A percentile compares a stretch with the other conserved stretches of the same genome.
phyloP scores from a whole-genome alignment of 2,329 filamentous ascomycete genomes.

The Myrmaecium sp. region DNA sequence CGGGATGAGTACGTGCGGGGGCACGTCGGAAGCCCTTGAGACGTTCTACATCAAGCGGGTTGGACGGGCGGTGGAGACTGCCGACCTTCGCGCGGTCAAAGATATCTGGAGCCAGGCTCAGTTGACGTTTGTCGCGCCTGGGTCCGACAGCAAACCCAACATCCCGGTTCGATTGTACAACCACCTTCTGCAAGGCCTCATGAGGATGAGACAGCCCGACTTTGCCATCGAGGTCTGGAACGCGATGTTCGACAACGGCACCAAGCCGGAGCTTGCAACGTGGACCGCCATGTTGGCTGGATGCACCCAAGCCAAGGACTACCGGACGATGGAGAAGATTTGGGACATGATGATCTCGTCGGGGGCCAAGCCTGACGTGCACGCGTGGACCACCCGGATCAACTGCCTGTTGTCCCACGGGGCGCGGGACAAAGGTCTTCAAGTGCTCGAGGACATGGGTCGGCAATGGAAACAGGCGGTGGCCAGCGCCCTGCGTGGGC shows the following conservation, averaged over 20 bases:
- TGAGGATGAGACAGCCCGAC: conserved; percentile 24
- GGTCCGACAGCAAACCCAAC: conserved; percentile 3
- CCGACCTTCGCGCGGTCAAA: conserved; percentile 8
- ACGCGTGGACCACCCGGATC: conserved; percentile 56
- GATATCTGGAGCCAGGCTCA: conserved; percentile 11
- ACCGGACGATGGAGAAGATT: conserved; percentile 43
- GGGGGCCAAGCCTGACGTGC: conserved; percentile 42
- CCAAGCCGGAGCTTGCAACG: conserved; percentile 44
- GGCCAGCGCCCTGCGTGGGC: too few species aligned
- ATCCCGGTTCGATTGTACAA: conserved; percentile 22
- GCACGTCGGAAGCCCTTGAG: too few species aligned
- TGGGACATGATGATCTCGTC: conserved; percentile 48
- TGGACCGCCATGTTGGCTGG: conserved; percentile 62
- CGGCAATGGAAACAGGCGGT: conserved; percentile 35
- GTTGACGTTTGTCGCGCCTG: conserved; percentile 7
- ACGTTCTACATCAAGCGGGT: conserved; percentile 13
- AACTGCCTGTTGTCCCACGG: conserved; percentile 44
- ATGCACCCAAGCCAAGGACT: conserved; percentile 43
- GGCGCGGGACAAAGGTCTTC: conserved; percentile 38
- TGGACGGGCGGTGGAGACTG: conserved; percentile 7
- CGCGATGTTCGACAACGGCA: conserved; percentile 34
- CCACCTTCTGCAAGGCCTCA: conserved; percentile 30
- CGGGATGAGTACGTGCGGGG: too few species aligned
- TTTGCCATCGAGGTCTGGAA: conserved; percentile 40
- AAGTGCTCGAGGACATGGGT: conserved; percentile 50